Base-by-base conservation (phyloP, 352 stramenopile genomes). In the Phytopythium delawarense region DNA sequence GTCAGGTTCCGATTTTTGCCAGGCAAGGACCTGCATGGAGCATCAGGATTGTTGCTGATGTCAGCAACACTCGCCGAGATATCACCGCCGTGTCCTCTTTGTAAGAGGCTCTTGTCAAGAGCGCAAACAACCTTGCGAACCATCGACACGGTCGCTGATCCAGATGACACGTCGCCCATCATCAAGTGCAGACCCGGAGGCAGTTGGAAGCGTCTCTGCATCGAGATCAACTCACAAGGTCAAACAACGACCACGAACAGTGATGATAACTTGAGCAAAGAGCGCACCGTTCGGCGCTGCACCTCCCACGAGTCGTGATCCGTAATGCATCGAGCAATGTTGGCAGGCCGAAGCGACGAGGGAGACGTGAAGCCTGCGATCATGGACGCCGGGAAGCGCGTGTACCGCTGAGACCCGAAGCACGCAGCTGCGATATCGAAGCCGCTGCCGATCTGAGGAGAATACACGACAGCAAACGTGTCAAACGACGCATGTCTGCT, bases 391-490 rank as follows among this genome's bases (percentile, higher is more conserved):
- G 78, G 83, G 63, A 98, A 98, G 40, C 94, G 79, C 25, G 81
- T 89, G 79, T 98, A 99, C n/a, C 88, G 74, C 64, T 98, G 94
- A 15, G 90, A 98, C 13, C 97, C 96, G 67, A 96, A 97, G 46
- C 91, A 93, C 15, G 97, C 97, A 0, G 93, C 82, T 12, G 89
- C 97, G 7, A 99, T 93, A 74, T 99, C 97, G 75, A 99, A 99
- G 6, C 97, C 97, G 61, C 91, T 98, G 40, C 97, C 97, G n/a
- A 99, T 89, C 84, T 94, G 11, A 18, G 16, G 13, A 20, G 25
- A 25, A 8, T 30, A 20, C 30, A 54, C n/a, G 7, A 7, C 9
- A 53, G 1, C 4, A 35, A n/a, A 7, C 1, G 16, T 23, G 23
- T 53, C 23, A 52, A 44, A n/a, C 0, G 46, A 16, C 7, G 46